Percentiles rank a stretch among this genome's conserved stretches.
Conservation (phyloP, 1,284 basidiomycete genomes). For the Sphaerobolus stellatus region DNA sequence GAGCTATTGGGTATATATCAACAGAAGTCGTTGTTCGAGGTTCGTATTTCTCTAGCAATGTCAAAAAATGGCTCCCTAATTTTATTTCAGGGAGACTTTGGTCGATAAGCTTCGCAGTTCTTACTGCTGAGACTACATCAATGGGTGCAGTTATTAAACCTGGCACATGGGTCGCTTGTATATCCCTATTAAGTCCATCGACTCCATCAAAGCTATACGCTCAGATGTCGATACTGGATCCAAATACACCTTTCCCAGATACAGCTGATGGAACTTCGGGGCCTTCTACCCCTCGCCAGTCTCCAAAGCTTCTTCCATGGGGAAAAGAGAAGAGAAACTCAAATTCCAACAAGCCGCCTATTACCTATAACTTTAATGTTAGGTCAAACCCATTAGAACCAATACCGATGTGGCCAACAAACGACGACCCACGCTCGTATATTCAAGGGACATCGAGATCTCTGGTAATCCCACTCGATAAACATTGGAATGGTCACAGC, state of each 20-base stretch:
- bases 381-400: background rate
- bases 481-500: constrained; percentile 10
- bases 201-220: constrained; percentile 16
- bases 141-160: background rate
- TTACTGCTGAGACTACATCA: background rate
- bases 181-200: constrained; percentile 12
- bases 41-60: constrained; percentile 27
- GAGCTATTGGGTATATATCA: constrained; percentile 51
- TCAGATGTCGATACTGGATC: constrained; percentile 12
- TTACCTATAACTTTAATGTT: background rate
- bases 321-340: background rate
- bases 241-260: background rate
- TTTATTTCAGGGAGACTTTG: constrained; percentile 56
- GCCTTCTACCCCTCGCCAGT: background rate
- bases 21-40: constrained; percentile 71
- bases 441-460: constrained; percentile 9
- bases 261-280: background rate
- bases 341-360: background rate
- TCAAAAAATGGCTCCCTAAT: constrained; percentile 3
- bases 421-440: constrained; percentile 5
- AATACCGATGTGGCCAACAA: background rate
- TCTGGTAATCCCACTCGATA: constrained; percentile 3
- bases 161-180: constrained; percentile 15
- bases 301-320: background rate
- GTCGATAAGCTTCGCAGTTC: constrained; percentile 52